Base-by-base conservation (phyloP, 1,284 basidiomycete genomes). In the Malassezia caprae region DNA sequence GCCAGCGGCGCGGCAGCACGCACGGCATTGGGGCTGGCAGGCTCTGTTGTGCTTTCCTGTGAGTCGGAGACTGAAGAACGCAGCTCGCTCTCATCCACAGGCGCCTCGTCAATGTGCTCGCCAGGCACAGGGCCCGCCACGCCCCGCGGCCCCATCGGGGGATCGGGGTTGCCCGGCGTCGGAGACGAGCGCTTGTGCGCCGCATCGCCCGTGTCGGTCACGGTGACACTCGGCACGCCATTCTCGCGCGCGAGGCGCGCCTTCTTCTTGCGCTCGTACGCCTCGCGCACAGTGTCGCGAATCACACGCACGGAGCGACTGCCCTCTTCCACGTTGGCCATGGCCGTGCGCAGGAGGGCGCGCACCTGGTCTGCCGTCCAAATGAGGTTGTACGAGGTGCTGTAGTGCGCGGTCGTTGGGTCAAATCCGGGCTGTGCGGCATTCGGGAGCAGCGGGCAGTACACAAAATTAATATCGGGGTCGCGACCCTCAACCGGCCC, bases 361-460 rank as follows among this genome's bases (percentile, higher is more conserved):
- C 63, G 42, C 21, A 72, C 67, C 54, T 72, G 65, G 13, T 62
- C 59, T 1, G 66, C 62, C 8, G 64, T 68, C 69, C 69, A 72
- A 15, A 72, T 64, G 21, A 72, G 58, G 43, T 72, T 72, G 47
- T 72, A 72, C 42, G 67, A 69, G 27, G 67, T 72, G 48, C 65
- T 69, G 50, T 69, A 69, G 17, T 44, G 13, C 2, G 64, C 46
- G 7, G 58, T 62, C 35, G 61, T 63, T 19, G 69, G 69, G 44
- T 72, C 68, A 53, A 67, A 72, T 11, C 45, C 58, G 1, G 64
- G 56, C 45, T 67, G 62, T 2, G 27, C 52, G 17, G 59, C 37
- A 37, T 67, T 64, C 8, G 69, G 69, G 35, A 72, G 45, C 17
- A 72, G 37, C 1, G 69, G 69, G 35, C 68, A 70, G 50, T 72